Base-by-base conservation (phyloP, 2,329 filamentous ascomycete genomes). In the Pseudocercospora fuligena region DNA sequence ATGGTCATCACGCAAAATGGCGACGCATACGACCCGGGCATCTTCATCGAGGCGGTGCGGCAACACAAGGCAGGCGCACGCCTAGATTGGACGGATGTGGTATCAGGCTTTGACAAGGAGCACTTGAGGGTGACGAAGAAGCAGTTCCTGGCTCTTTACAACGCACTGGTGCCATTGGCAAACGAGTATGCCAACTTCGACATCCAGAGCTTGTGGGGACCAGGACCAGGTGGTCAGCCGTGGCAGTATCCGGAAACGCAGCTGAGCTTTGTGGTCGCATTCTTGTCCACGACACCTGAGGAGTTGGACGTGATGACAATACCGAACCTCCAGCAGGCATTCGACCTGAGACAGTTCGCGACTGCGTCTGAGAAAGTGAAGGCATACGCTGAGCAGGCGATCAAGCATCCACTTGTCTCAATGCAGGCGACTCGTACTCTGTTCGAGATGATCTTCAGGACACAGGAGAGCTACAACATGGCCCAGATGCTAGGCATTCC, bases 171-270 rank as follows among this genome's bases (percentile, higher is more conserved):
- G 16, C 89, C 90, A 0, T 83, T 95, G 63, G 92, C 93, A 2
- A 79, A 81, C 33, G 85, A 87, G 9, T 82, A 87, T 57, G 82
- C 86, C 16, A 82, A 83, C 27, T 89, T 98, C 73, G 92, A 97
- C 76, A 90, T 99, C 53, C 93, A 97, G 77, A 86, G 86, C 46
- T 83, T 99, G 23, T 98, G 95, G 94, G 94, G 94, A 66, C 56
- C 56, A 25, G 36, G n/a, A 19, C n/a, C 33, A 19, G 56, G 56
- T 36, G 56, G 56, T 19, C 94, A 94, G 7, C 63, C 68, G 47
- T 99, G 96, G 94, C 88, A 90, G 69, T 88, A 96, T 72, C 87
- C 91, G 14, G 89, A 97, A 69, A 92, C 95, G 0, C 94, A 98
- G 71, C 83, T 99, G 40, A 96, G 94, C n/a, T 97, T 98, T 77